phyloP scores from a whole-genome alignment of 345 rosid genomes.

The Brassica juncea region DNA sequence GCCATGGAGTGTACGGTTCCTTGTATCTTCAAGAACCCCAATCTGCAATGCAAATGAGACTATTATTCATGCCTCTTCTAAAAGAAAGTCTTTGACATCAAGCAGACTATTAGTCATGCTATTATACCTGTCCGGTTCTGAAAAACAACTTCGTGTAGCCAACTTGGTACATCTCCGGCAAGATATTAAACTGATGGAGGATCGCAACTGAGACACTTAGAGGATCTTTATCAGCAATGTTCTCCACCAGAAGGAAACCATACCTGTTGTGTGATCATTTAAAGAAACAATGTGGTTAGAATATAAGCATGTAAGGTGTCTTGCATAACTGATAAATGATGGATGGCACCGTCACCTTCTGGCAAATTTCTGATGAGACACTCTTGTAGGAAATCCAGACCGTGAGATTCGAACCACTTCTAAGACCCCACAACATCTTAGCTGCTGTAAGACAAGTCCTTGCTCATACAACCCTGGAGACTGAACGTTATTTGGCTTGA shows the following conservation, averaged over 20 bases:
- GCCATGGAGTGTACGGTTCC: slow-evolving; percentile 95
- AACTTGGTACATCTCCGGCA: slow-evolving; percentile 99
- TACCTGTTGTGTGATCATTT: slow-evolving; percentile 57
- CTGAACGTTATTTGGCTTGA: slow-evolving; percentile 90
- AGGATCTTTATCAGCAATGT: slow-evolving; percentile 80
- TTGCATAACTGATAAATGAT: slow-evolving; percentile 18
- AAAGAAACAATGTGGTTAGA: slow-evolving; percentile 7
- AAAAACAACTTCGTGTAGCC: slow-evolving; percentile 97
- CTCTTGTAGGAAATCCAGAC: slow-evolving; percentile 96
- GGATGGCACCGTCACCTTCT: slow-evolving; percentile 55
- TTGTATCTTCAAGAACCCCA: slow-evolving; percentile 95
- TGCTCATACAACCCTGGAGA: slow-evolving; percentile 91
- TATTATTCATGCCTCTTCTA: slow-evolving; percentile 6
- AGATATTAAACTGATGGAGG: slow-evolving; percentile 93
- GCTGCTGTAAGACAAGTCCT: slow-evolving; percentile 89
- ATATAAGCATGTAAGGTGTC: slow-evolving; percentile 7
- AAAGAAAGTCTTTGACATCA: slow-evolving; percentile 13
- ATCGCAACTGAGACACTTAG: slow-evolving; percentile 96
- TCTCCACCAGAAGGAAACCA: slow-evolving; percentile 90
- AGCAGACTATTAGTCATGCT: background rate
- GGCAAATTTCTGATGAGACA: slow-evolving; percentile 95
- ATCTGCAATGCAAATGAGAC: slow-evolving; percentile 56
- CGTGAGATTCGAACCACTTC: slow-evolving; percentile 98
- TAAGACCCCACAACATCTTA: slow-evolving; percentile 96
- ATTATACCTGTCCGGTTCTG: slow-evolving; percentile 90